Percentiles rank a stretch among this genome's conserved stretches.
Evolutionary conservation across 805 yeast genomes (phyloP).

Genomic region (Starmera amethionina): DNA sequence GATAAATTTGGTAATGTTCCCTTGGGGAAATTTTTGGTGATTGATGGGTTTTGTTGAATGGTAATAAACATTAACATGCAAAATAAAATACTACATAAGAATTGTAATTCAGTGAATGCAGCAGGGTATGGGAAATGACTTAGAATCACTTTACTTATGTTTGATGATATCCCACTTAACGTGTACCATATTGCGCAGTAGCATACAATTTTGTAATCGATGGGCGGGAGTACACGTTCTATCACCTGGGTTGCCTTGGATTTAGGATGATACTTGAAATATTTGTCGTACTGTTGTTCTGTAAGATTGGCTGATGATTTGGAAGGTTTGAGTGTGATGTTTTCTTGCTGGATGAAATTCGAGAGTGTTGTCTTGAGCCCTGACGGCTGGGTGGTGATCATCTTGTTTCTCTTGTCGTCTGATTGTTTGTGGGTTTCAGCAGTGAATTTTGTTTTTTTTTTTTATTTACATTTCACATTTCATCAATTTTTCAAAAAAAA

Average conservation of each 20-base stretch:
- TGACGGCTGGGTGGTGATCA: too few relatives aligned
- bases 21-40: slow-evolving; percentile 28
- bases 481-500: too few relatives aligned
- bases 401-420: too few relatives aligned
- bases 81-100: slow-evolving; percentile 56
- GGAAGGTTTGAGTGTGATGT: slow-evolving; percentile 14
- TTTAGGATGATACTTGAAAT: slow-evolving; percentile 14
- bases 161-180: slow-evolving; percentile 70
- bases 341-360: not conserved
- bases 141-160: slow-evolving; percentile 71
- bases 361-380: too few relatives aligned
- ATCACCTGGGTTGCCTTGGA: slow-evolving; percentile 4
- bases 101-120: slow-evolving; percentile 85
- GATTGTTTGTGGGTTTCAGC: too few relatives aligned
- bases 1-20: slow-evolving; percentile 40
- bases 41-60: slow-evolving; percentile 25
- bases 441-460: too few relatives aligned
- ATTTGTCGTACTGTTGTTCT: slow-evolving; percentile 13
- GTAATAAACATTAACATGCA: slow-evolving; percentile 37
- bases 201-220: slow-evolving; percentile 32
- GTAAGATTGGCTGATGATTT: slow-evolving; percentile 15
- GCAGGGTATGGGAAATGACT: slow-evolving; percentile 67
- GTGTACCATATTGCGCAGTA: slow-evolving; percentile 76
- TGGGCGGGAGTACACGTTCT: slow-evolving; percentile 19
- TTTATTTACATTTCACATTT: too few relatives aligned